phyloP scores from a whole-genome alignment of 441 rosid genomes.

The Corymbia calophylla region DNA sequence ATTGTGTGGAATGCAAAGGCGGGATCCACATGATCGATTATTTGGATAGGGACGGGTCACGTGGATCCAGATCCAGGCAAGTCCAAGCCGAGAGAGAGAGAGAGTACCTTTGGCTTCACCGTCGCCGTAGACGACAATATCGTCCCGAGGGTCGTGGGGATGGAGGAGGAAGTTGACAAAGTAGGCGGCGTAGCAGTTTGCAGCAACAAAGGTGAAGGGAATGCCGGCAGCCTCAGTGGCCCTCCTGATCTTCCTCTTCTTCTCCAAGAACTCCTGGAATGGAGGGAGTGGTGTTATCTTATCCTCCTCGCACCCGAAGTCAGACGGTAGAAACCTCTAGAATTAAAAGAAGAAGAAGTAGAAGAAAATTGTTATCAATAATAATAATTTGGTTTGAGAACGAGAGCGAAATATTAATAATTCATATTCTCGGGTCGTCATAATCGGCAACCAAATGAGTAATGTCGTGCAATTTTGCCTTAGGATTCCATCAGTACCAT shows the following conservation, averaged over 20 bases:
- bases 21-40: background rate
- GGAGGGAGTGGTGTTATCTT: slow-evolving; percentile 26
- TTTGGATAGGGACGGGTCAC: accelerated
- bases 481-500: background rate
- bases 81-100: no score
- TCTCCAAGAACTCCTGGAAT: slow-evolving; percentile 23
- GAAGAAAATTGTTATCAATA: background rate
- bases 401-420: background rate
- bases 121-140: slow-evolving; percentile 15
- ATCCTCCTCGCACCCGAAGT: slow-evolving; percentile 39
- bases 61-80: no score
- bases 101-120: slow-evolving; percentile 31
- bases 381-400: background rate
- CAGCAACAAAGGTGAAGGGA: slow-evolving; percentile 27
- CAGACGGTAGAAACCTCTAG: slow-evolving; percentile 43
- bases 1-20: background rate
- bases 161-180: slow-evolving; percentile 28
- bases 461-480: background rate
- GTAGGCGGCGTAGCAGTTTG: slow-evolving; percentile 25
- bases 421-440: background rate
- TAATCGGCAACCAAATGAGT: no score
- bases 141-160: slow-evolving; percentile 2
- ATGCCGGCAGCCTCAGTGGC: slow-evolving; percentile 21
- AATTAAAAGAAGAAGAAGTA: no score
- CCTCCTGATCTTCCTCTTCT: slow-evolving; percentile 32